Evolutionary conservation across 2,329 filamentous ascomycete genomes (phyloP), one percentile per base, ranked within the genome.

Genomic region (Aphanoascus verrucosus): DNA sequence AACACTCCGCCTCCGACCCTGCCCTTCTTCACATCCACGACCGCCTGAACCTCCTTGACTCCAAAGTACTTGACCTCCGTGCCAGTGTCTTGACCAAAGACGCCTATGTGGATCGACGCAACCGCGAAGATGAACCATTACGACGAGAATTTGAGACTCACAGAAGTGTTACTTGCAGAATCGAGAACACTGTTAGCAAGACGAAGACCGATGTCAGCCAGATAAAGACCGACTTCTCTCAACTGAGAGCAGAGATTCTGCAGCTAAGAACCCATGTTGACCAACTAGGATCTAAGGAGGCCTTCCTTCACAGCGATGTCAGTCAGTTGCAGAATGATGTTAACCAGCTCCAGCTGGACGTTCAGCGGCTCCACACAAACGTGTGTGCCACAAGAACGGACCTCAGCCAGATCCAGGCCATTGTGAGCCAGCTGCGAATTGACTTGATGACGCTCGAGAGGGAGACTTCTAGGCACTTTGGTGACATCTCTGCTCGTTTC

Each of bases 71-170:
- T 28, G 68, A 70, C 15, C 60, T 71, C n/a, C 66, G 66, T 31
- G 63, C 67, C 12, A 63, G 60, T 23, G 60, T 68, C n/a, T 54
- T 71, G 31, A 70, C 68, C 19, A 68, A 67, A 54, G 67, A 71
- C 46, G 63, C 60, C 23, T 71, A 71, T 59, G 60, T 65, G 44
- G 67, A 70, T 48, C 64, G 68, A 51, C 62, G 68, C 1, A 70
- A 69, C 55, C 63, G 65, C 14, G 67, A 71, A 59, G 69, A 71
- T 55, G 62, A 68, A 9, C 64, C 67, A 42, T 63, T 71, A 34
- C 65, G 66, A 41, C 67, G 67, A 5, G 69, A 71, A 52, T 70
- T 71, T 35, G 65, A 69, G 52, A 58, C 61, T 47, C 62, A 69
- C 49, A 63, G 62, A 32, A 59, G 63, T n/a, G 63, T 68, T 31